Percentiles rank a stretch among this genome's conserved stretches.
Evolutionary conservation across 192 early-diverging fungal species (phyloP).

Genomic region (Oehlia diaphana): DNA sequence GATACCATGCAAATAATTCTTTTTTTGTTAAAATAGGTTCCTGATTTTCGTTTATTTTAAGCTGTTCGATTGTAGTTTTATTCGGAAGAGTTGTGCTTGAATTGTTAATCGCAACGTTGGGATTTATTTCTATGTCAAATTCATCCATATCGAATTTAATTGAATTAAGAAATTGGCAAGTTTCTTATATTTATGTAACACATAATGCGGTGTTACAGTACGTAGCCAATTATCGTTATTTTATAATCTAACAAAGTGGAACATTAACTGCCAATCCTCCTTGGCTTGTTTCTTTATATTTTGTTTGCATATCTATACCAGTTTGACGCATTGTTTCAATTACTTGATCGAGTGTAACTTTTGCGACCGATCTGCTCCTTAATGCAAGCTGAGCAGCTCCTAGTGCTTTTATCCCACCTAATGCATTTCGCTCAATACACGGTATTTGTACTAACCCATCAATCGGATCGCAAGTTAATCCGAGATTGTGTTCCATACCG

Average conservation of each 20-base stretch:
- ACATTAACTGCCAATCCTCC: slow-evolving; percentile 94
- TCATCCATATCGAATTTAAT: not conserved
- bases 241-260: slow-evolving; percentile 57
- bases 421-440: slow-evolving; percentile 93
- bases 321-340: slow-evolving; percentile 96
- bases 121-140: not conserved
- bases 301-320: slow-evolving; percentile 86
- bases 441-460: slow-evolving; percentile 94
- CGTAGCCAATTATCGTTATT: no score
- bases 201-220: not conserved
- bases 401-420: slow-evolving; percentile 94
- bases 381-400: slow-evolving; percentile 94
- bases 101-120: not conserved
- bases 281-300: slow-evolving; percentile 96
- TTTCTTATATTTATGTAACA: not conserved
- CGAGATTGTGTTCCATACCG: slow-evolving; percentile 89
- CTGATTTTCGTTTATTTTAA: not conserved
- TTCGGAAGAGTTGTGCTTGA: not conserved
- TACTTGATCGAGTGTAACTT: slow-evolving; percentile 92
- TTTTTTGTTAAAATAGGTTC: slow-evolving; percentile 18
- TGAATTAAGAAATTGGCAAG: no score
- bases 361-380: slow-evolving; percentile 83
- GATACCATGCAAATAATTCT: slow-evolving; percentile 29
- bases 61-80: not conserved
- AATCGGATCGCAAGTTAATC: slow-evolving; percentile 86